Evolutionary conservation across 169 alveolate genomes (phyloP), one percentile per base, ranked within the genome.

Genomic region (Besnoitia besnoiti): DNA sequence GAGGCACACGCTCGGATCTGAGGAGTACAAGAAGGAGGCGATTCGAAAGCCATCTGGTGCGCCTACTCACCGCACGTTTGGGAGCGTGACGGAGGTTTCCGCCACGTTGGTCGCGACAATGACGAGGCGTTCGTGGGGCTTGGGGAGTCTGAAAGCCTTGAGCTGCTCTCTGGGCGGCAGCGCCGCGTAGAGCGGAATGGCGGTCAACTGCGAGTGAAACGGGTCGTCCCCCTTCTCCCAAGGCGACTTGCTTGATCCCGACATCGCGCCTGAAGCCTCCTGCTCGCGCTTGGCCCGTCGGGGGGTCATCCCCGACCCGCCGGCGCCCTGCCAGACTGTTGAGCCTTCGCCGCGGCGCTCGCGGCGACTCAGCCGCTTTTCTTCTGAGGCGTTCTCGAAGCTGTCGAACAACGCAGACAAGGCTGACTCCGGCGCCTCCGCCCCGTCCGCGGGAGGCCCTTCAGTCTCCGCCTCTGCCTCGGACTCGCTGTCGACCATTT

Each of bases 31-130:
- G 14, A 14, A 14, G 55, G 14, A 49, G 55, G 55, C 55, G 55
- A 14, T 14, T 8, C 5, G 55, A 5, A 5, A 16, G 30, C 12
- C 16, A 1, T 39, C 44, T 10, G 8, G 3, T 42, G 8, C 46
- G 3, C 24, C 8, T 16, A 49, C 94, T 61, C 91, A 96, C 95
- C 99, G 95, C 55, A 98, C 96, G 90, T 99, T 99, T 37, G 99
- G 99, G 61, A 99, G 97, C 27, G 99, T 99, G 42, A 99, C 94
- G 19, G 99, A 98, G 33, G 99, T 99, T 96, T 99, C 99, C 30
- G 99, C 99, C 5, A 99, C 99, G 92, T 99, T 99, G 42, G 99
- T 99, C n/a, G 99, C 97, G 50, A 99, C 96, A 59, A 99, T 98
- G 47, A 99, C 98, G 76, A 98, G 94, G 33, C 99, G 96, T 94